Evolutionary conservation across 2,329 filamentous ascomycete species (phyloP).

Genomic region (Colletotrichum kahawae): DNA sequence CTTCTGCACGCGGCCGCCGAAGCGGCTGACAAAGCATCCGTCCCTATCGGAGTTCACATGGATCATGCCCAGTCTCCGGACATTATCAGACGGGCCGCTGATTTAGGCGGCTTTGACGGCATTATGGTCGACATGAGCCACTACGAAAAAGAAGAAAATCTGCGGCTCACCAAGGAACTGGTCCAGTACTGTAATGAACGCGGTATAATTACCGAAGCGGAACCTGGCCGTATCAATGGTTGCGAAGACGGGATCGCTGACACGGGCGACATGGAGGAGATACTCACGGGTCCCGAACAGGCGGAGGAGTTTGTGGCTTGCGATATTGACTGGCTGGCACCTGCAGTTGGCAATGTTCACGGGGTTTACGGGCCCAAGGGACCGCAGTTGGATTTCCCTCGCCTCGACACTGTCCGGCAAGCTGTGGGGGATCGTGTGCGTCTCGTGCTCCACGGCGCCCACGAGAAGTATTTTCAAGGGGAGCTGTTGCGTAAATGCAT

Average conservation of each 20-base stretch:
- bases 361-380: conserved; percentile 73
- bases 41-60: conserved; percentile 67
- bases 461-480: neutral
- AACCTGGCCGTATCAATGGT: conserved; percentile 69
- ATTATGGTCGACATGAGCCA: conserved; percentile 83
- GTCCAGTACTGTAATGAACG: conserved; percentile 65
- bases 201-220: conserved; percentile 71
- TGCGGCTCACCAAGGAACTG: conserved; percentile 65
- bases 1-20: conserved; percentile 59
- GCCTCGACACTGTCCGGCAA: conserved; percentile 12
- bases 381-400: conserved; percentile 62
- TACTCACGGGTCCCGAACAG: conserved; percentile 71
- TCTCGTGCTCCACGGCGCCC: conserved; percentile 54
- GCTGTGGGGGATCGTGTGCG: neutral
- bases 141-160: conserved; percentile 73
- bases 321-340: conserved; percentile 76
- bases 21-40: conserved; percentile 57
- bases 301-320: conserved; percentile 73
- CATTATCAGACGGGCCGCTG: conserved; percentile 61
- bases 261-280: conserved; percentile 48
- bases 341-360: conserved; percentile 79
- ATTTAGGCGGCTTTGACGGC: conserved; percentile 61
- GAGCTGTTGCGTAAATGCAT: conserved; percentile 37
- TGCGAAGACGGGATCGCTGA: conserved; percentile 73
- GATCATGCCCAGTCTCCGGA: conserved; percentile 69